Percentiles rank a stretch among this genome's conserved stretches.
Evolutionary conservation across 768 basidiomycete species (phyloP).

Genomic region (Boletellus sp.): DNA sequence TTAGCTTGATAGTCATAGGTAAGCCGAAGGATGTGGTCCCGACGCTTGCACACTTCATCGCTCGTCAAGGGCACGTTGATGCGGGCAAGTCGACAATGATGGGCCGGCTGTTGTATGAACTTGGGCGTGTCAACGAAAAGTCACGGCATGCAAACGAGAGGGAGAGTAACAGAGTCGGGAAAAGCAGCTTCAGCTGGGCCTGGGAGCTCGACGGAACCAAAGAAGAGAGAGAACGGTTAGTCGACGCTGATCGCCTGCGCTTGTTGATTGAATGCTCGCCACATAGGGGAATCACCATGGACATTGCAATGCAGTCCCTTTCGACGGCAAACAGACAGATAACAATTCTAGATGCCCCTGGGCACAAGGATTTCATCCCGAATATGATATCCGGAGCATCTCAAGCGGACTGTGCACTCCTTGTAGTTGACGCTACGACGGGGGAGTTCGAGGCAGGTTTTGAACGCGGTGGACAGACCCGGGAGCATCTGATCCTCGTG

Average conservation of each 20-base stretch:
- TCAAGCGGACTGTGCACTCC: constrained; percentile 91
- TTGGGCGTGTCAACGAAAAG: constrained; percentile 86
- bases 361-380: constrained; percentile 96
- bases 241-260: not conserved
- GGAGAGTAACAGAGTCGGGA: constrained; percentile 85
- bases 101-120: constrained; percentile 90
- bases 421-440: constrained; percentile 85
- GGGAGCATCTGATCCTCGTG: constrained; percentile 90
- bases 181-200: constrained; percentile 95
- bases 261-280: constrained; percentile 6
- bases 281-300: constrained; percentile 93
- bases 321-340: constrained; percentile 72
- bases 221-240: constrained; percentile 90
- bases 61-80: constrained; percentile 84
- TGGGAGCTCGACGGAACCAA: constrained; percentile 93
- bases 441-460: constrained; percentile 98
- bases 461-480: constrained; percentile 88
- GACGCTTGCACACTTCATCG: constrained; percentile 7
- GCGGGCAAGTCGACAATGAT: constrained; percentile 98
- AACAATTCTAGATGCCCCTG: constrained; percentile 95
- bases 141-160: constrained; percentile 80
- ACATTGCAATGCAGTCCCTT: constrained; percentile 82
- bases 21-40: constrained; percentile 14
- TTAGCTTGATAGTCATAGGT: constrained; percentile 95
- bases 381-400: constrained; percentile 99